These are phyloP conservation scores for Tylopilus intermedius DNA, from an alignment of 768 basidiomycete genomes.

Conservation along the genomic window DNA sequence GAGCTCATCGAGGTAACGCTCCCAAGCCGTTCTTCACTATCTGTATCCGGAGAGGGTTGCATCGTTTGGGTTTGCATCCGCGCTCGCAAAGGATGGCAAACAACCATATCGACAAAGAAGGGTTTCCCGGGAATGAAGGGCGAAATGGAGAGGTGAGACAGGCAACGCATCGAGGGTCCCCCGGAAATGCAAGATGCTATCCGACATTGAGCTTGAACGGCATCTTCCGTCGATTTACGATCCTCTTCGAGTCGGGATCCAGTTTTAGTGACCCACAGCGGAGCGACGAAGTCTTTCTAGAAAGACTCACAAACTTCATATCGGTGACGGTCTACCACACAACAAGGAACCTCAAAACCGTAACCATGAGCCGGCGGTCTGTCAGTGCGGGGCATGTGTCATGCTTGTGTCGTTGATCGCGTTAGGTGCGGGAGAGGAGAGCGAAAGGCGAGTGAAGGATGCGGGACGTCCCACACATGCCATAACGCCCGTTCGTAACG, in stretches of 20 bases:
- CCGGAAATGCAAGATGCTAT: background rate
- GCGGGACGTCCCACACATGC: constrained; percentile 4
- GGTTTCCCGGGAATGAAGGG: constrained; percentile 8
- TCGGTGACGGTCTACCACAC: background rate
- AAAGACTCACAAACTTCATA: background rate
- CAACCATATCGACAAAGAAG: background rate
- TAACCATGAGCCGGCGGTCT: constrained; percentile 5
- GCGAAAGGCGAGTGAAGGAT: background rate
- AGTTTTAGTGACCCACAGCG: background rate
- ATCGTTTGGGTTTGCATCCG: background rate
- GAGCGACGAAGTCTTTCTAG: background rate
- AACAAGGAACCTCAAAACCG: background rate
- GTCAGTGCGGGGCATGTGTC: constrained; percentile 2
- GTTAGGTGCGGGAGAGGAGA: constrained; percentile 1
- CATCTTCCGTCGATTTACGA: constrained; percentile 2
- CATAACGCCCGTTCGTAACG: constrained; percentile 12
- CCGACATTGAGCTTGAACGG: background rate
- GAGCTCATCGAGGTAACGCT: background rate
- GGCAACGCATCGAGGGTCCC: background rate
- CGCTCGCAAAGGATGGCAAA: background rate
- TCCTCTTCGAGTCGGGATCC: constrained; percentile 1
- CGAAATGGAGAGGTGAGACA: background rate
- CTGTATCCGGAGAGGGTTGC: background rate
- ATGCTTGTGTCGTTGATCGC: background rate
- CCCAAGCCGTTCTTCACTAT: background rate